phyloP scores from a whole-genome alignment of 1,284 basidiomycete species.

The Fomitopsis schrenkii region DNA sequence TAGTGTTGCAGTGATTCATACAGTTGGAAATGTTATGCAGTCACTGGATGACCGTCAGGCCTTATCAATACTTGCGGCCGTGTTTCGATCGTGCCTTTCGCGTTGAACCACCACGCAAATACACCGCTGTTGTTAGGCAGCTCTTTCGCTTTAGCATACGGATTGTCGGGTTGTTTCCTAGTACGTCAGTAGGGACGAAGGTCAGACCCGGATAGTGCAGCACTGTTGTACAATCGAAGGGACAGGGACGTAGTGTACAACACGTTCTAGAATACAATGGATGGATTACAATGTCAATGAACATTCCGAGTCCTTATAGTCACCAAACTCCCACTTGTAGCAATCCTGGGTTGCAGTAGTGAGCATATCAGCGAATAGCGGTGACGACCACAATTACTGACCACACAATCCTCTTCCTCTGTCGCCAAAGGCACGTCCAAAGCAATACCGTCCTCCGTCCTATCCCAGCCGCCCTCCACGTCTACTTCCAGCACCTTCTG shows the following conservation, averaged over 20 bases:
- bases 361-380: neutral
- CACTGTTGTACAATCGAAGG: neutral
- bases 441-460: conserved; percentile 35
- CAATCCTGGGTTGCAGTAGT: conserved; percentile 45
- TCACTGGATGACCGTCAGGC: too few relatives aligned
- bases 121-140: too few relatives aligned
- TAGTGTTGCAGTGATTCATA: too few relatives aligned
- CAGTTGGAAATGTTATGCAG: too few relatives aligned
- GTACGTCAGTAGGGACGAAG: too few relatives aligned
- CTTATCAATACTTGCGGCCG: too few relatives aligned
- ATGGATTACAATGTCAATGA: conserved; percentile 3
- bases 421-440: conserved; percentile 30
- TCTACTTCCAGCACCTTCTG: conserved; percentile 69
- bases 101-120: too few relatives aligned
- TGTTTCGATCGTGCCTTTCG: too few relatives aligned
- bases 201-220: neutral
- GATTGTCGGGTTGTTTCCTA: too few relatives aligned
- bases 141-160: too few relatives aligned
- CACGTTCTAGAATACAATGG: conserved; percentile 3
- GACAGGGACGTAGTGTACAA: neutral
- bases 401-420: conserved; percentile 39
- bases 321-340: conserved; percentile 64
- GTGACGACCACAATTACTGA: conserved; percentile 27
- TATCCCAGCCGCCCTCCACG: conserved; percentile 40
- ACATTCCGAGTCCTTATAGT: conserved; percentile 30